These are phyloP conservation scores for Microcos paniculata DNA, from an alignment of 345 rosid species.

Conservation along the genomic window DNA sequence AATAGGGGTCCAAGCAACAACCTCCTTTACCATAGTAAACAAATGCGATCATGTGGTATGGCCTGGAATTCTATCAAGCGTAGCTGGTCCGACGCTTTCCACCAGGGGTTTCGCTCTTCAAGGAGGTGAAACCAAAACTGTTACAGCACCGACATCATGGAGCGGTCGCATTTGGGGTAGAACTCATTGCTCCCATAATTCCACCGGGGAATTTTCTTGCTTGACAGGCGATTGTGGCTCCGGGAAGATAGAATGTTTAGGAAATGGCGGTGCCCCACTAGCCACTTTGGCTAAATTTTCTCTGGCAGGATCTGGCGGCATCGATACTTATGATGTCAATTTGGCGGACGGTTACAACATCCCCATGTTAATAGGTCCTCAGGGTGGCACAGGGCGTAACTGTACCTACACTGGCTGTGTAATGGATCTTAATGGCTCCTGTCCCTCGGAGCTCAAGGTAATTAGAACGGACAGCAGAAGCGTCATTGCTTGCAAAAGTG, in stretches of 20 bases:
- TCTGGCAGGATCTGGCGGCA: slow-evolving; percentile 66
- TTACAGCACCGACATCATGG: slow-evolving; percentile 81
- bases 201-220: slow-evolving; percentile 69
- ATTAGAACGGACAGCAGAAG: slow-evolving; percentile 33
- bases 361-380: slow-evolving; percentile 73
- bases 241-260: slow-evolving; percentile 67
- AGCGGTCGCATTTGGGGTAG: slow-evolving; percentile 95
- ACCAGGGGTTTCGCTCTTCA: slow-evolving; percentile 82
- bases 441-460: slow-evolving; percentile 82
- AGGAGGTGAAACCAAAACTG: slow-evolving; percentile 50
- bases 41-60: slow-evolving; percentile 78
- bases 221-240: slow-evolving; percentile 87
- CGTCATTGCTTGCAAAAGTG: slow-evolving; percentile 80
- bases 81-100: slow-evolving; percentile 64
- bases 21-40: no score
- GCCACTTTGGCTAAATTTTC: slow-evolving; percentile 85
- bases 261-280: slow-evolving; percentile 73
- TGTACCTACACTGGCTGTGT: slow-evolving; percentile 77
- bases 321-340: slow-evolving; percentile 81
- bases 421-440: slow-evolving; percentile 66
- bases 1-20: slow-evolving; percentile 51
- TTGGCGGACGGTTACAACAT: slow-evolving; percentile 95
- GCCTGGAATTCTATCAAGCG: slow-evolving; percentile 81
- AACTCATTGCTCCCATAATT: slow-evolving; percentile 64
- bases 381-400: slow-evolving; percentile 68